phyloP scores from a whole-genome alignment of 176 grass and related monocot species.

The Pontederia crassipes region DNA sequence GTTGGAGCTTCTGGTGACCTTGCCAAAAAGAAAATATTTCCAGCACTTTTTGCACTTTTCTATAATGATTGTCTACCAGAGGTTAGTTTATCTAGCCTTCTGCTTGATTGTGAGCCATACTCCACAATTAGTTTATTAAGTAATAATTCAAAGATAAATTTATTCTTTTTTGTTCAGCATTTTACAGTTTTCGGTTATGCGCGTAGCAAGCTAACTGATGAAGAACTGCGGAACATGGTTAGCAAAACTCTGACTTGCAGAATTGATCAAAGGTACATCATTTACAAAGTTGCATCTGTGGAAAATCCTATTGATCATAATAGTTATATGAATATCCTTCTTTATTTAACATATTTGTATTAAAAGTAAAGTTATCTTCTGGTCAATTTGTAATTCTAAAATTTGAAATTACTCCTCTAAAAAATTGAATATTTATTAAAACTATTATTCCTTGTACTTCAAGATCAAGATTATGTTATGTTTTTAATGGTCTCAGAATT shows the following conservation, averaged over 20 bases:
- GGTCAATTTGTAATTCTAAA: too few species aligned
- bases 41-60: constrained; percentile 75
- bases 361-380: too few species aligned
- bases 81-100: constrained; percentile 27
- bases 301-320: too few species aligned
- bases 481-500: too few species aligned
- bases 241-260: constrained; percentile 73
- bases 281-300: background rate
- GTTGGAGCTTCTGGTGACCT: constrained; percentile 86
- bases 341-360: too few species aligned
- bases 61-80: constrained; percentile 71
- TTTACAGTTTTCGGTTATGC: constrained; percentile 93
- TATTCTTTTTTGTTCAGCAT: constrained; percentile 52
- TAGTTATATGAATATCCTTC: too few species aligned
- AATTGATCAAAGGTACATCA: constrained; percentile 60
- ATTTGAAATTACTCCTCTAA: too few species aligned
- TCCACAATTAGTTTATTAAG: background rate
- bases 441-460: too few species aligned
- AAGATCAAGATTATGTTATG: too few species aligned
- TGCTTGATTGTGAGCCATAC: too few species aligned
- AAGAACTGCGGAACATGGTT: constrained; percentile 76
- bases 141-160: background rate
- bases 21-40: constrained; percentile 90
- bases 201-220: constrained; percentile 71
- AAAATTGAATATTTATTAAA: too few species aligned